A percentile compares a stretch with the other conserved stretches of the same genome.
Conservation (phyloP, 805 yeast genomes). For the Candida xyloterini region DNA sequence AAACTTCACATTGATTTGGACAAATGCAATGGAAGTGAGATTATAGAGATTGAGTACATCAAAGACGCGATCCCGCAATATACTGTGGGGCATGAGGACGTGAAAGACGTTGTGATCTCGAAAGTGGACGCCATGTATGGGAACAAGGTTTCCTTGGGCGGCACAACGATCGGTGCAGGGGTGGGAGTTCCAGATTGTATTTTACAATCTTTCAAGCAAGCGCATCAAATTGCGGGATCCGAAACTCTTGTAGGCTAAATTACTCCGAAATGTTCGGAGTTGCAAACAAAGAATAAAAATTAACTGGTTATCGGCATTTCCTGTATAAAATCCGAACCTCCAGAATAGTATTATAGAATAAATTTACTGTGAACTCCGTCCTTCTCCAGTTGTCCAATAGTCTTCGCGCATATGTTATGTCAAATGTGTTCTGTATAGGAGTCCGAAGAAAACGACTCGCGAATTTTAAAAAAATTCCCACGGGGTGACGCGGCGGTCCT, state of each 20-base stretch:
- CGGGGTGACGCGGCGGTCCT: slow-evolving; percentile 10
- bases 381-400: not conserved
- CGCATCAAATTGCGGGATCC: slow-evolving; percentile 32
- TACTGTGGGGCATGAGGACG: slow-evolving; percentile 60
- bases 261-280: slow-evolving; percentile 4
- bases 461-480: slow-evolving; percentile 1
- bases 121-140: slow-evolving; percentile 35
- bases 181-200: slow-evolving; percentile 91
- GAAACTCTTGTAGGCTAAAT: slow-evolving; percentile 4
- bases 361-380: not conserved
- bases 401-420: not conserved
- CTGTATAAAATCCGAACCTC: slow-evolving; percentile 2
- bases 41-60: slow-evolving; percentile 40
- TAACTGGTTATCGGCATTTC: slow-evolving; percentile 2
- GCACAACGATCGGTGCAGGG: slow-evolving; percentile 76
- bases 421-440: slow-evolving; percentile 6
- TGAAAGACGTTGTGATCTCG: slow-evolving; percentile 35
- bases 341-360: not conserved
- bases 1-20: slow-evolving; percentile 22
- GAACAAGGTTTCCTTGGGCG: slow-evolving; percentile 58
- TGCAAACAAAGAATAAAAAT: not conserved
- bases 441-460: slow-evolving; percentile 3
- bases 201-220: slow-evolving; percentile 57
- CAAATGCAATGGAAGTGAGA: slow-evolving; percentile 15
- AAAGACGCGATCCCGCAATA: slow-evolving; percentile 75